Evolutionary conservation across 2,329 filamentous ascomycete species (phyloP).

Genomic region (Claviceps spartinae): DNA sequence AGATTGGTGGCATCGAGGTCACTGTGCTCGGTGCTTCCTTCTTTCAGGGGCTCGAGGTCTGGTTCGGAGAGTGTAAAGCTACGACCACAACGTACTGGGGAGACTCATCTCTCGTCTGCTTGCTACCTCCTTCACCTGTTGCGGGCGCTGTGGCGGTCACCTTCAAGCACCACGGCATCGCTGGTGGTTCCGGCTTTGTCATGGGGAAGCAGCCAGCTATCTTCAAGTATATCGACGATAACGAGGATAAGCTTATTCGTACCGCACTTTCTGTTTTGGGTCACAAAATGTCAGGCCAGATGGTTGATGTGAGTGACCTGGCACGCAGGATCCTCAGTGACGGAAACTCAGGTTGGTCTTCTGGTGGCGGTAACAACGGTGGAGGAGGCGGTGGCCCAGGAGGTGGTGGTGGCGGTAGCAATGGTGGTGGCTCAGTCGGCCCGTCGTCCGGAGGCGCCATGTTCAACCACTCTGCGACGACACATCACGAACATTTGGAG

Average conservation of each 20-base stretch:
- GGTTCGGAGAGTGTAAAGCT: constrained; percentile 57
- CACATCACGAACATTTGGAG: constrained; percentile 42
- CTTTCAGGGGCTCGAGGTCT: constrained; percentile 62
- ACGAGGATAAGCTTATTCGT: constrained; percentile 54
- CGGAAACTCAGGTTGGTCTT: constrained; percentile 34
- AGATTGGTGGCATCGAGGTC: constrained; percentile 73
- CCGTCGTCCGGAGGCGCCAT: constrained; percentile 30
- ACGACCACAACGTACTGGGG: constrained; percentile 72
- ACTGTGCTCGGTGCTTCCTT: constrained; percentile 73
- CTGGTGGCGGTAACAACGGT: constrained; percentile 9
- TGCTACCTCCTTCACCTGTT: constrained; percentile 56
- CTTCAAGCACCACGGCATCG: constrained; percentile 41
- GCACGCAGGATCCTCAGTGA: constrained; percentile 46
- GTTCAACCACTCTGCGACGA: constrained; percentile 24
- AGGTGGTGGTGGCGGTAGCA: constrained; percentile 9
- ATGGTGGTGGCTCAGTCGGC: constrained; percentile 17
- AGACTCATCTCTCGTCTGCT: constrained; percentile 63
- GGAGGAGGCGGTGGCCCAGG: constrained; percentile 8
- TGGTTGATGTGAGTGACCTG: constrained; percentile 47
- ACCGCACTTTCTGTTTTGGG: constrained; percentile 52
- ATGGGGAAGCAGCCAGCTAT: constrained; percentile 29
- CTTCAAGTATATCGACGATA: constrained; percentile 65
- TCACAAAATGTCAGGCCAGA: constrained; percentile 49
- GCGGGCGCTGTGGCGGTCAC: constrained; percentile 59
- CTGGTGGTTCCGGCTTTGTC: constrained; percentile 22